Evolutionary conservation across 2,329 filamentous ascomycete species (phyloP), one percentile per base, ranked within the genome.

Genomic region (Hymenoscyphus fraxineus): DNA sequence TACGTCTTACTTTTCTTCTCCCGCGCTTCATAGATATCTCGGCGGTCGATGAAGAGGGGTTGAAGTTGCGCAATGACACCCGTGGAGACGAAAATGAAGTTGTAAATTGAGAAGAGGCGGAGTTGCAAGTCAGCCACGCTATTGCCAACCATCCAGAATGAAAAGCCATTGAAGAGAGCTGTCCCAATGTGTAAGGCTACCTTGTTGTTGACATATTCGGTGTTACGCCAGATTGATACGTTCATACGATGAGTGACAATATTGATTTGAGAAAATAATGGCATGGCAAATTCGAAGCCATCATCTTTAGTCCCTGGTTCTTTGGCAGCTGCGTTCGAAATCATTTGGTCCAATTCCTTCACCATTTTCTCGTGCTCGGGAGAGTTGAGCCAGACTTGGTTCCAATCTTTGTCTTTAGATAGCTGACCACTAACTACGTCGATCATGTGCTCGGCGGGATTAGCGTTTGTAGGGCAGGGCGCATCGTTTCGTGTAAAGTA

Each of bases 1-100:
- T 87, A 87, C 74, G 83, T 86, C 76, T 86, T 86, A 16, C 80
- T 82, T 76, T 86, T 86, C 71, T 84, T 85, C 76, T 87, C 85
- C 16, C 84, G 79, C 0, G 80, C 78, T 70, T 87, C 83, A 63
- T 84, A 87, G 57, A 87, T 83, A 67, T 85, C 81, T 1, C 84
- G 79, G 27, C 81, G 80, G 39, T 82, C 78, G 67, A 86, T 78
- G 71, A 87, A 87, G 38, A 86, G 78, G 0, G 84, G 84, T 72
- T 86, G 83, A 47, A 86, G 79, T 71, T 87, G 84, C 31, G 82
- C 81, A 68, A 87, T 79, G 58, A 85, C 81, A 63, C 84, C 83
- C 0, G 83, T 84, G 0, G 84, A 82, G 54, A 88, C 83, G 66
- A 87, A 87, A 65, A 86, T 84, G 74, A 87, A 87, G 71, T 86